A percentile compares a stretch with the other conserved stretches of the same genome.
Conservation (phyloP, 495 filamentous ascomycete genomes). For the Bacidia rubella region DNA sequence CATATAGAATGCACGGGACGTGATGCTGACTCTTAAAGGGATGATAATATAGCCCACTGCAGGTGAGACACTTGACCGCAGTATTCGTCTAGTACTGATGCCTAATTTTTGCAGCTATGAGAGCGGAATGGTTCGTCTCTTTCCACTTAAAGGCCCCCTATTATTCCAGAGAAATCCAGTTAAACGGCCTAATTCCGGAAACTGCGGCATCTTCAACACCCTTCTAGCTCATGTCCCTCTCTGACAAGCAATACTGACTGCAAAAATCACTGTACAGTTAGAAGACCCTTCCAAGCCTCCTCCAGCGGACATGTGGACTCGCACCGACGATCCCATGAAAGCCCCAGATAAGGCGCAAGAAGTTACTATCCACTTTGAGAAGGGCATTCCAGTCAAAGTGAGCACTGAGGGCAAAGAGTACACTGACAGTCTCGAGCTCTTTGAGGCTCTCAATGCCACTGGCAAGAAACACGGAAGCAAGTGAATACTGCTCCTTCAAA, state of each 20-base stretch:
- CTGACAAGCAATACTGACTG: background rate
- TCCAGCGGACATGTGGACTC: constrained; percentile 75
- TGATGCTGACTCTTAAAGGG: no score
- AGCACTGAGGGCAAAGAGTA: constrained; percentile 40
- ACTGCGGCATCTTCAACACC: no score
- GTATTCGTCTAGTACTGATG: no score
- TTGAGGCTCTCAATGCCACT: constrained; percentile 67
- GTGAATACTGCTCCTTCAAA: background rate
- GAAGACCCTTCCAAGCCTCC: constrained; percentile 53
- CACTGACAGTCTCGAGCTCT: constrained; percentile 68
- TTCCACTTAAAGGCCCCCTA: no score
- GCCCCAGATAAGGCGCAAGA: constrained; percentile 67
- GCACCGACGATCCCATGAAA: constrained; percentile 59
- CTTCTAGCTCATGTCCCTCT: no score
- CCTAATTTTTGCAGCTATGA: no score
- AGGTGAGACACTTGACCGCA: no score
- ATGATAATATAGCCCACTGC: constrained; percentile 59
- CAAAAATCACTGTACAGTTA: constrained; percentile 60
- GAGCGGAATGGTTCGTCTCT: no score
- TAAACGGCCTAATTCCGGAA: no score
- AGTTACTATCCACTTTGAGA: constrained; percentile 70
- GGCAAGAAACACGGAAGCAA: constrained; percentile 49
- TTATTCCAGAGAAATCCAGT: no score
- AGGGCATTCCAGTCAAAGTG: constrained; percentile 71
- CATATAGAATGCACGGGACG: no score